Conservation (phyloP, 345 rosid genomes). For the Acer campestre region DNA sequence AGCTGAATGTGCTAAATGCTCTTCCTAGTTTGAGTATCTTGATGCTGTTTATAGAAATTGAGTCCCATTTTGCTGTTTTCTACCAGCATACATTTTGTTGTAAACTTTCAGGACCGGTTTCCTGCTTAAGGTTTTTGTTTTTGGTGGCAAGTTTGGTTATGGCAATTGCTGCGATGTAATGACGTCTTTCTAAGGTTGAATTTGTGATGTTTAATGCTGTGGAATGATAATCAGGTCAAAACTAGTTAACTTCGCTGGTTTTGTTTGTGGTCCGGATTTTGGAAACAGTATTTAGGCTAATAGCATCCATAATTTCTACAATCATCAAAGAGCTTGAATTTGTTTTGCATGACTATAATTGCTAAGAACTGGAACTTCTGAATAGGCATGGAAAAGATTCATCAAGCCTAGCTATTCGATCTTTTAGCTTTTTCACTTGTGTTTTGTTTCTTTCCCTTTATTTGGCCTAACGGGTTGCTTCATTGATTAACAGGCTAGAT, state of each 20-base stretch:
- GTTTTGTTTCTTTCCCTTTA: not conserved
- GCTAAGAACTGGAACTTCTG: not conserved
- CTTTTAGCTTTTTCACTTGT: not conserved
- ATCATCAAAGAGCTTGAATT: not conserved
- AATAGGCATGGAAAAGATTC: not conserved
- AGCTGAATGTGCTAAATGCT: slow-evolving; percentile 5
- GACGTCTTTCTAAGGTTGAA: not conserved
- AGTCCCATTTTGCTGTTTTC: not conserved
- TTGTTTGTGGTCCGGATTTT: not conserved
- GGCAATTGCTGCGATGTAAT: not conserved
- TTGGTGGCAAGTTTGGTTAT: not conserved
- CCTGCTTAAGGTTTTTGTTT: not conserved
- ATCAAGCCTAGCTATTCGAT: not conserved
- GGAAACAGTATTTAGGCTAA: not conserved
- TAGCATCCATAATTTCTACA: not conserved
- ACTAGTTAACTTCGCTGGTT: slow-evolving; percentile 1
- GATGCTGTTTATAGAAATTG: not conserved
- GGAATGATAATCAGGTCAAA: not conserved
- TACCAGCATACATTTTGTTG: not conserved
- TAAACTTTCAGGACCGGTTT: not conserved
- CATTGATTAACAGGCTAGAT: slow-evolving; percentile 13
- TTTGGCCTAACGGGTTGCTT: not conserved
- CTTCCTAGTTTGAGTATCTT: not conserved
- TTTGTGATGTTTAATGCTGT: not conserved
- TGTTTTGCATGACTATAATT: not conserved